phyloP scores from a whole-genome alignment of 2,329 filamentous ascomycete species.

The Pseudogymnoascus destructans region DNA sequence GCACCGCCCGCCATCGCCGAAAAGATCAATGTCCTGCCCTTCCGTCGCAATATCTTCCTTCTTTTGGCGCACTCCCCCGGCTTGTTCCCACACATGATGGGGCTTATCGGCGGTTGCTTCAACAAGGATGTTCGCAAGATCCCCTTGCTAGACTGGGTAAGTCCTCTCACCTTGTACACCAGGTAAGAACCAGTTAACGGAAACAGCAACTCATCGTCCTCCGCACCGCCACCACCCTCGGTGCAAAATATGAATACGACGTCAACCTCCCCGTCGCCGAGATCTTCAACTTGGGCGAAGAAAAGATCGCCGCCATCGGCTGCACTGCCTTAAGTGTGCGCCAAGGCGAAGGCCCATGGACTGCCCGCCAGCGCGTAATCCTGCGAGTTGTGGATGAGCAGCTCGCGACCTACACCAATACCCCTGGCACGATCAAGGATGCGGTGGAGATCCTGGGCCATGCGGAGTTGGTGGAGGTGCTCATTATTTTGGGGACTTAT shows the following conservation, averaged over 20 bases:
- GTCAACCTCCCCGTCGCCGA: conserved; percentile 20
- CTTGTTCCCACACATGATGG: not conserved
- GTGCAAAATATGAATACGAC: conserved; percentile 20
- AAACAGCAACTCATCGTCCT: conserved; percentile 20
- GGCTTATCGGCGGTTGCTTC: not conserved
- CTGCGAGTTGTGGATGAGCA: conserved; percentile 14
- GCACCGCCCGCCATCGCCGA: not conserved
- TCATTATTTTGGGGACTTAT: conserved; percentile 17
- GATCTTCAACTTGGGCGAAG: conserved; percentile 14
- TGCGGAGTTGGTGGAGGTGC: conserved; percentile 18
- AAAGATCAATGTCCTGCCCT: not conserved
- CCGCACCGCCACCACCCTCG: conserved; percentile 17
- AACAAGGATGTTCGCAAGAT: not conserved
- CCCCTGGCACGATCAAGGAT: conserved; percentile 11
- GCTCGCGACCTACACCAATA: conserved; percentile 13
- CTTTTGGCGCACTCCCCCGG: not conserved
- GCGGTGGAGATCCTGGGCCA: conserved; percentile 14
- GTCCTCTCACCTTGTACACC: not conserved
- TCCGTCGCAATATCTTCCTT: not conserved
- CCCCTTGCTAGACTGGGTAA: not conserved
- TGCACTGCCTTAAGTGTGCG: not conserved
- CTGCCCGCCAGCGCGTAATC: conserved; percentile 15
- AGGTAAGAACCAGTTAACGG: not conserved
- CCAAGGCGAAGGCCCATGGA: conserved; percentile 6
- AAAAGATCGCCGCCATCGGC: conserved; percentile 14